Conservation (phyloP, 768 basidiomycete genomes). For the Auriscalpium vulgare region DNA sequence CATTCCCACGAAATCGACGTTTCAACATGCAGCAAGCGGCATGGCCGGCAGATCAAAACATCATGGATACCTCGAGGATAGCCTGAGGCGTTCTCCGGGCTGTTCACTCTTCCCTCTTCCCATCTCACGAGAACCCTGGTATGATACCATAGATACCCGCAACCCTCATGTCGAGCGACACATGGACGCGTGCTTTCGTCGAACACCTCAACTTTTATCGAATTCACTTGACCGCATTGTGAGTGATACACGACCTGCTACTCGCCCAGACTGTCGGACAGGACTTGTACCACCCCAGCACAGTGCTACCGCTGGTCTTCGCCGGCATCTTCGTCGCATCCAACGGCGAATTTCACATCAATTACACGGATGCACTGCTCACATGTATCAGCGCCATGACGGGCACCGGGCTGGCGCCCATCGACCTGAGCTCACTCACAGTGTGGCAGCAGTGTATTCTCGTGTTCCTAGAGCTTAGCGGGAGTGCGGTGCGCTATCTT, state of each 20-base stretch:
- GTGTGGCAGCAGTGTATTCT: conserved; percentile 23
- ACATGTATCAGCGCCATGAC: conserved; percentile 29
- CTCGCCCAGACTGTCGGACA: background rate
- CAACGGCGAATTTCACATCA: conserved; percentile 28
- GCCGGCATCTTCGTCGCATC: conserved; percentile 37
- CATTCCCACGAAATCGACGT: too few species aligned
- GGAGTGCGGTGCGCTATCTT: conserved; percentile 17
- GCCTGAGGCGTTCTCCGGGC: too few species aligned
- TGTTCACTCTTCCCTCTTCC: too few species aligned
- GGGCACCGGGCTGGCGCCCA: conserved; percentile 24
- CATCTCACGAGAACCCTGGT: too few species aligned
- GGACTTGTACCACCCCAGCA: conserved; percentile 13
- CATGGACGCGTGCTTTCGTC: background rate
- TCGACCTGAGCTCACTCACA: conserved; percentile 23
- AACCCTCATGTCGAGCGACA: too few species aligned
- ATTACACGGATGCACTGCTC: conserved; percentile 32
- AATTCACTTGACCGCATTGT: conserved; percentile 24
- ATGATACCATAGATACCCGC: too few species aligned
- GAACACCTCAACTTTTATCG: conserved; percentile 27
- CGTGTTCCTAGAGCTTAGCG: conserved; percentile 18
- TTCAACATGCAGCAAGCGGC: too few species aligned
- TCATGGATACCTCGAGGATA: too few species aligned
- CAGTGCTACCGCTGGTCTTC: conserved; percentile 30
- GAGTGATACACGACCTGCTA: background rate
- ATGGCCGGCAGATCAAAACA: too few species aligned